Conservation (phyloP, 2,329 filamentous ascomycete genomes). For the Acephala macrosclerotiorum region DNA sequence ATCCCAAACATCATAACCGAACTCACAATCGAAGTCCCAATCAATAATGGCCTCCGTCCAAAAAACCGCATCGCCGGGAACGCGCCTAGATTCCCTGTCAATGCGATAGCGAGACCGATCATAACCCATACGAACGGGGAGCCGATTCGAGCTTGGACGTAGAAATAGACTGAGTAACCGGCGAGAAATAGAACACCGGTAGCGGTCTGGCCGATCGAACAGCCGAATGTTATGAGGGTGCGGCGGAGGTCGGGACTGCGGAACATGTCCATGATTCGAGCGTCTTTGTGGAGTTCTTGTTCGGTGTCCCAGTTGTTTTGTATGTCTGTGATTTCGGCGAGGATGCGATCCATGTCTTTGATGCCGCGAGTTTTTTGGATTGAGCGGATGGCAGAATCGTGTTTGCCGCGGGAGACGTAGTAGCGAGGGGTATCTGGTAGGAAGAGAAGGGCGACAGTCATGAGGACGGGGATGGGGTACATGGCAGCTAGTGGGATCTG, state of each 20-base stretch:
- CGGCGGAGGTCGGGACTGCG: not conserved
- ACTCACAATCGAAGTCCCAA: not conserved
- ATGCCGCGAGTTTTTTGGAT: not conserved
- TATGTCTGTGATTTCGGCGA: constrained; percentile 1
- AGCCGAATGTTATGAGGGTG: not conserved
- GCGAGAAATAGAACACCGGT: constrained; percentile 16
- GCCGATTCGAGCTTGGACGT: constrained; percentile 13
- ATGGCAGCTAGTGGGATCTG: constrained; percentile 20
- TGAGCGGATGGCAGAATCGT: not conserved
- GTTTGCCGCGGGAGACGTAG: not conserved
- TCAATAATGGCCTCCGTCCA: not conserved
- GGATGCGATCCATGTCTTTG: not conserved
- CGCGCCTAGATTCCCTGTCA: constrained; percentile 11
- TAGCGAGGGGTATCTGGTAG: not conserved
- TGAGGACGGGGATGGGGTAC: constrained; percentile 12
- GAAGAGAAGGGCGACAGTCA: not conserved
- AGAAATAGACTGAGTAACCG: constrained; percentile 22
- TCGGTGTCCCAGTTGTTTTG: constrained; percentile 13
- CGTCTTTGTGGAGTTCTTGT: constrained; percentile 6
- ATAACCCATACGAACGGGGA: constrained; percentile 18
- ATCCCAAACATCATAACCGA: not conserved
- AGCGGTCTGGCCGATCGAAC: not conserved
- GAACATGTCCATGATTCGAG: constrained; percentile 12
- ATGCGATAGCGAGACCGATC: constrained; percentile 17
- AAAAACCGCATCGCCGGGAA: constrained; percentile 16